Percentiles rank a stretch among this genome's conserved stretches.
Conservation (phyloP, 306 rosid genomes). For the Castanospermum australe region DNA sequence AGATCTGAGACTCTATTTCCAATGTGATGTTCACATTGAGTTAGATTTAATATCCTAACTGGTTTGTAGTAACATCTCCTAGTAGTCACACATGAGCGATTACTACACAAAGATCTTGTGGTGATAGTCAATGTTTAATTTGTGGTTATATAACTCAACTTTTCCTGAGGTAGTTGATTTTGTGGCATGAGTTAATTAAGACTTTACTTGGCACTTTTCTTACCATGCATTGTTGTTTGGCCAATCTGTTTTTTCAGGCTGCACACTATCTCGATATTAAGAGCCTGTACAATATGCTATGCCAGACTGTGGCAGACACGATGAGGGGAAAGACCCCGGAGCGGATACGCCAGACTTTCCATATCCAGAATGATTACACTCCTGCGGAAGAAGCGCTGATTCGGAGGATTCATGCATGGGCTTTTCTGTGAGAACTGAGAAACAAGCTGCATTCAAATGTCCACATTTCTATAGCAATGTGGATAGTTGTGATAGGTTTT, state of each 20-base stretch:
- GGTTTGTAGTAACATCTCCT: too few relatives aligned
- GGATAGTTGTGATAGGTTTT: neutral
- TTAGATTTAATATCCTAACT: too few relatives aligned
- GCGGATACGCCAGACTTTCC: constrained; percentile 26
- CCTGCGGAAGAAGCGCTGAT: constrained; percentile 24
- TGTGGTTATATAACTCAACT: too few relatives aligned
- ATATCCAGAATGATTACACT: constrained; percentile 37
- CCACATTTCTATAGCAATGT: neutral
- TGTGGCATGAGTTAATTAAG: too few relatives aligned
- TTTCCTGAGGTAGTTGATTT: neutral
- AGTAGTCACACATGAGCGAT: too few relatives aligned
- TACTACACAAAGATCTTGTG: too few relatives aligned
- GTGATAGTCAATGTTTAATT: too few relatives aligned
- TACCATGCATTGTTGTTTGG: neutral
- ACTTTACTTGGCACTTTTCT: neutral
- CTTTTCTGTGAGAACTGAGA: neutral
- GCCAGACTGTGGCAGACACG: constrained; percentile 12
- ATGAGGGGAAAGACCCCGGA: constrained; percentile 29
- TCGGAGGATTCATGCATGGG: constrained; percentile 10
- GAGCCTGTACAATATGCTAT: constrained; percentile 29
- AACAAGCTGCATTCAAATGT: neutral
- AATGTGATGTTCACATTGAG: too few relatives aligned
- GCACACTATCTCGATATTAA: constrained; percentile 28
- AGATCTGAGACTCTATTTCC: too few relatives aligned
- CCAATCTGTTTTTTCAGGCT: constrained; percentile 29